Evolutionary conservation across 2,329 filamentous ascomycete genomes (phyloP), one percentile per base, ranked within the genome.

Genomic region (Harringtonia aguacate): DNA sequence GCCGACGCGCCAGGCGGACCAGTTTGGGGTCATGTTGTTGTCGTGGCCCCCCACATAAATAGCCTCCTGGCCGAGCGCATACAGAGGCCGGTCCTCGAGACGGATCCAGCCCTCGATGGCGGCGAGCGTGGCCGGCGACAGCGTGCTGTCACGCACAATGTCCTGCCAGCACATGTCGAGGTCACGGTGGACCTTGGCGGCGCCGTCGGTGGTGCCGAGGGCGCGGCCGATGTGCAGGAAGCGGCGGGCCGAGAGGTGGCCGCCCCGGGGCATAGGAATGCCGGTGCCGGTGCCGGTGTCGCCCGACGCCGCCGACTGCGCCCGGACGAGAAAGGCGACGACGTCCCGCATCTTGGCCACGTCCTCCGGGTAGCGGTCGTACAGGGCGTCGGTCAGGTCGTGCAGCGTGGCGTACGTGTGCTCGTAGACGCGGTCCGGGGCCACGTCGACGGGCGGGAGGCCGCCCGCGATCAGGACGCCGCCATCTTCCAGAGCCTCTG

Each of bases 381-480:
- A 84, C 56, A 84, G 87, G 1, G 64, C 67, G 51, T 73, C 58
- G 55, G 86, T 86, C 33, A 78, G 66, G 49, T 70, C 61, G 14
- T 64, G 64, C 4, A 84, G 70, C 51, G 77, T 75, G 37, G 63
- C 58, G 55, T 75, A 84, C 9, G 76, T 69, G 4, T 68, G 63
- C 37, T 63, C 54, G 56, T 86, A 86, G 7, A 85, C 77, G 15
- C 75, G 62, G 44, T 83, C 77, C 1, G 80, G 73, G 0, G 64
- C 62, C 34, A 68, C 65, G 21, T 77, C 72, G 10, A 86, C 61
- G 0, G 84, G 81, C 34, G 81, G 74, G 40, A 87, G 61, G 1
- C 83, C 84, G 31, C 81, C 84, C 27, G 75, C 75, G 9, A 81
- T 63, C 55, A 84, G 84, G 3, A 74, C 72, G 58, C 83, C 77